phyloP scores from a whole-genome alignment of 257 asterid species.

The Voacanga thouarsii region DNA sequence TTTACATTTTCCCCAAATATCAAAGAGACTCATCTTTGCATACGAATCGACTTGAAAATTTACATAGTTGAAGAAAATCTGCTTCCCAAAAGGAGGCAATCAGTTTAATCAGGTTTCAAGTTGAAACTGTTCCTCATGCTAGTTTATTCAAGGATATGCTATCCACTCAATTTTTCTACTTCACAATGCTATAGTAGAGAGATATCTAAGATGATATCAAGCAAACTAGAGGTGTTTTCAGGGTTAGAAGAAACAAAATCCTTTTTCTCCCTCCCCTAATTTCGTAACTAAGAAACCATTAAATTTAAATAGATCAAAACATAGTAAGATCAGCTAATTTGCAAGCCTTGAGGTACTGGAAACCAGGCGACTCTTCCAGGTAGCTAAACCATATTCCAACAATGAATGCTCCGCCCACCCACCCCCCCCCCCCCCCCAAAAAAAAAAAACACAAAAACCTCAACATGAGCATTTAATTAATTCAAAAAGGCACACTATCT shows the following conservation, averaged over 20 bases:
- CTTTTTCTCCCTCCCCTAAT: background rate
- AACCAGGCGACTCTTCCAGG: background rate
- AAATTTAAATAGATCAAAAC: background rate
- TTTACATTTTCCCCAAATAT: background rate
- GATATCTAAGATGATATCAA: background rate
- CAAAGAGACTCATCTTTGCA: background rate
- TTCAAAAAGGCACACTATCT: background rate
- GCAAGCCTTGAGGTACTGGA: background rate
- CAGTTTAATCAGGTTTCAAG: background rate
- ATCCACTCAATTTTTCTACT: background rate
- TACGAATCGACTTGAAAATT: background rate
- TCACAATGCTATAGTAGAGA: background rate
- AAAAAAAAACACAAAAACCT: no score
- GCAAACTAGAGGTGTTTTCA: background rate
- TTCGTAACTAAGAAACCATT: background rate
- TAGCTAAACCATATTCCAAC: background rate
- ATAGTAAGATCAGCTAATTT: background rate
- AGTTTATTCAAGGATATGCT: background rate
- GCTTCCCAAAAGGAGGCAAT: background rate
- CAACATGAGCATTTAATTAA: constrained; percentile 2
- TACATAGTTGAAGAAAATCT: background rate
- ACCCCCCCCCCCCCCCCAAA: no score
- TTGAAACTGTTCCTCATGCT: background rate
- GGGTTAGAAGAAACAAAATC: background rate
- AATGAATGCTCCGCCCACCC: no score